phyloP scores from a whole-genome alignment of 2,329 filamentous ascomycete genomes.

The Rutstroemia sp. region DNA sequence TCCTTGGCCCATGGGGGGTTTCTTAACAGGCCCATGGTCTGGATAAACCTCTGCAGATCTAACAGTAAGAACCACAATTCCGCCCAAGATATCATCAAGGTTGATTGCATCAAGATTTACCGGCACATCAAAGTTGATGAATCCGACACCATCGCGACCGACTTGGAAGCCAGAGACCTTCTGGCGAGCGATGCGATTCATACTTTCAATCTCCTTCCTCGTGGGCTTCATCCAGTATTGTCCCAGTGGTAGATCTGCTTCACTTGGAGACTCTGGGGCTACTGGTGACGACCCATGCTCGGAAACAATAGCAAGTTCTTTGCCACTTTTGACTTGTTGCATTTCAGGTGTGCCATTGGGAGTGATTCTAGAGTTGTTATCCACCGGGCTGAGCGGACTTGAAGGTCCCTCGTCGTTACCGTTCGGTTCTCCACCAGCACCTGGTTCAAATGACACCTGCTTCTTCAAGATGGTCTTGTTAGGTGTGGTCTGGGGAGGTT shows the following conservation, averaged over 20 bases:
- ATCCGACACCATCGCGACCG: slow-evolving; percentile 74
- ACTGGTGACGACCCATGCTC: slow-evolving; percentile 50
- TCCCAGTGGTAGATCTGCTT: slow-evolving; percentile 43
- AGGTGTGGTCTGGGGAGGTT: slow-evolving; percentile 32
- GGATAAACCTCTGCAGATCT: slow-evolving; percentile 84
- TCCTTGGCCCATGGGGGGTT: slow-evolving; percentile 78
- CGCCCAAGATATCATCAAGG: slow-evolving; percentile 70
- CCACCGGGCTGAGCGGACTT: neutral
- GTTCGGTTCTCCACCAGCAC: slow-evolving; percentile 19
- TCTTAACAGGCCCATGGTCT: slow-evolving; percentile 52
- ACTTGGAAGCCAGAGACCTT: slow-evolving; percentile 70
- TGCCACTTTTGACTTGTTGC: slow-evolving; percentile 58
- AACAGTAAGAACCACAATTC: slow-evolving; percentile 67
- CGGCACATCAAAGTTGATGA: slow-evolving; percentile 70
- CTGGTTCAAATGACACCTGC: slow-evolving; percentile 83
- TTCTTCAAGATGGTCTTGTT: slow-evolving; percentile 58
- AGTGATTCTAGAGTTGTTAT: neutral
- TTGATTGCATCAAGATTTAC: slow-evolving; percentile 78
- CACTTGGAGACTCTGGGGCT: slow-evolving; percentile 1
- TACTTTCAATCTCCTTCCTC: slow-evolving; percentile 64
- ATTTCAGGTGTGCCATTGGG: slow-evolving; percentile 51
- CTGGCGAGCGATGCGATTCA: slow-evolving; percentile 74
- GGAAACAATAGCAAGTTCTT: slow-evolving; percentile 71
- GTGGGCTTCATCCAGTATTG: slow-evolving; percentile 82
- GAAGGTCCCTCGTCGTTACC: neutral